A percentile compares a stretch with the other conserved stretches of the same genome.
These are phyloP conservation scores for Lactarius akahatsu DNA, from an alignment of 768 basidiomycete species.

Conservation along the genomic window DNA sequence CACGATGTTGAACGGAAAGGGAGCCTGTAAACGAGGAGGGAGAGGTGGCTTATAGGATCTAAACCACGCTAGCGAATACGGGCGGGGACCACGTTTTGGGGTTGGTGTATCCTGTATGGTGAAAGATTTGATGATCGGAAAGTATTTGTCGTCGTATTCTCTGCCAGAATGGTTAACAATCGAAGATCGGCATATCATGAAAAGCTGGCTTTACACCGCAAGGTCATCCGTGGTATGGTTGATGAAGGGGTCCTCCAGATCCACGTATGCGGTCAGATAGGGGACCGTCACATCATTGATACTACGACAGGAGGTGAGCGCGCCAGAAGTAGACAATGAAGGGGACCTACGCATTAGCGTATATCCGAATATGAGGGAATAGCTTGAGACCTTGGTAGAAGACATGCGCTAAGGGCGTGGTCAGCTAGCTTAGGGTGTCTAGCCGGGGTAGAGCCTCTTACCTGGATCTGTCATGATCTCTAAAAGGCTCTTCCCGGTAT, in stretches of 20 bases:
- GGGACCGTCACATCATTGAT: conserved; percentile 80
- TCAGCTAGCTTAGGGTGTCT: not conserved
- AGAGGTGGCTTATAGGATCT: conserved; percentile 22
- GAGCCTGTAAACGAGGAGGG: conserved; percentile 9
- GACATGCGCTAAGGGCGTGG: conserved; percentile 50
- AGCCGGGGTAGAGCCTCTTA: conserved; percentile 30
- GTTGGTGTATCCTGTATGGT: conserved; percentile 17
- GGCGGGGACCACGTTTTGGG: conserved; percentile 8
- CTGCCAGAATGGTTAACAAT: not conserved
- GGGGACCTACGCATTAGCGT: conserved; percentile 69
- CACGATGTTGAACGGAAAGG: conserved; percentile 75
- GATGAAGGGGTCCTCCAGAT: conserved; percentile 63
- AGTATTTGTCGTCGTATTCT: conserved; percentile 25
- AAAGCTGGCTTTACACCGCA: conserved; percentile 48
- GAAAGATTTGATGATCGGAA: conserved; percentile 27
- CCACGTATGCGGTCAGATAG: conserved; percentile 75
- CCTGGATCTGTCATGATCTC: conserved; percentile 82
- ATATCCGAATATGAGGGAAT: conserved; percentile 72
- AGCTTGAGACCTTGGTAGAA: conserved; percentile 71
- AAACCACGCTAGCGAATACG: conserved; percentile 14
- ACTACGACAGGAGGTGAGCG: conserved; percentile 35
- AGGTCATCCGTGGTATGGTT: conserved; percentile 57
- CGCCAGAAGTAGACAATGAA: conserved; percentile 5
- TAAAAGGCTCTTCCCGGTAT: conserved; percentile 62
- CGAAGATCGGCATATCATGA: not conserved